These are phyloP conservation scores for Neodidymelliopsis sp. DNA, from an alignment of 2,329 filamentous ascomycete genomes.

Conservation along the genomic window DNA sequence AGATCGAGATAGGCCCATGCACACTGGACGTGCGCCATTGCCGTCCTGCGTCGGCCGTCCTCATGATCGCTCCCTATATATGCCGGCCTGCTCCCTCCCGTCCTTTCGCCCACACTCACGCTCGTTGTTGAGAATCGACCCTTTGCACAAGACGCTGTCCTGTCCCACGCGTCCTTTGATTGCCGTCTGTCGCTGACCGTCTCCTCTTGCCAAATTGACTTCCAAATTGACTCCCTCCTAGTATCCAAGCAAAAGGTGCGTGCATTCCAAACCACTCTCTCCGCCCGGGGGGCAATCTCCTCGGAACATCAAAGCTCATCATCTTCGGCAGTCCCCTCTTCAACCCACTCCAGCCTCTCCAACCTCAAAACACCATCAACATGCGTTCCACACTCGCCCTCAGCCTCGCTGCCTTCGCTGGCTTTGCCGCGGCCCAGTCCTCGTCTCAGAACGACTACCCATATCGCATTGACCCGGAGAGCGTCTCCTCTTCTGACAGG, in stretches of 20 bases:
- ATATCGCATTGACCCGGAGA: slow-evolving; percentile 67
- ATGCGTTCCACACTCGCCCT: slow-evolving; percentile 62
- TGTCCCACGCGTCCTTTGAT: slow-evolving; percentile 9
- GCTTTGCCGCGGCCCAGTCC: slow-evolving; percentile 61
- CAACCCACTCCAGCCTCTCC: slow-evolving; percentile 2
- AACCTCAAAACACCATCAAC: slow-evolving; percentile 28
- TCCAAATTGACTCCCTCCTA: background rate
- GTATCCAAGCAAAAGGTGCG: slow-evolving; percentile 15
- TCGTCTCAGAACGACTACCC: slow-evolving; percentile 33
- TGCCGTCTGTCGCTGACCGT: slow-evolving; percentile 35
- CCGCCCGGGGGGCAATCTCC: slow-evolving; percentile 8
- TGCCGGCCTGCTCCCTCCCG: slow-evolving; percentile 25
- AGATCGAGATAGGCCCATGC: slow-evolving; percentile 21
- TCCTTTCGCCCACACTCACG: slow-evolving; percentile 31
- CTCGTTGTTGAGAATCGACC: slow-evolving; percentile 36
- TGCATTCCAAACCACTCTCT: slow-evolving; percentile 18
- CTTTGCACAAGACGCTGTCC: slow-evolving; percentile 18
- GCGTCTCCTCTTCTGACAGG: slow-evolving; percentile 62
- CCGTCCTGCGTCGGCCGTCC: slow-evolving; percentile 26
- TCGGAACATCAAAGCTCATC: slow-evolving; percentile 12
- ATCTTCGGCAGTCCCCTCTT: slow-evolving; percentile 1
- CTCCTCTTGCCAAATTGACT: slow-evolving; percentile 17
- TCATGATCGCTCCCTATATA: slow-evolving; percentile 41
- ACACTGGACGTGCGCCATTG: slow-evolving; percentile 17
- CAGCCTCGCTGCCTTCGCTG: slow-evolving; percentile 57